phyloP scores from a whole-genome alignment of 305 asterid species.

The Solanum aculeatissimum region DNA sequence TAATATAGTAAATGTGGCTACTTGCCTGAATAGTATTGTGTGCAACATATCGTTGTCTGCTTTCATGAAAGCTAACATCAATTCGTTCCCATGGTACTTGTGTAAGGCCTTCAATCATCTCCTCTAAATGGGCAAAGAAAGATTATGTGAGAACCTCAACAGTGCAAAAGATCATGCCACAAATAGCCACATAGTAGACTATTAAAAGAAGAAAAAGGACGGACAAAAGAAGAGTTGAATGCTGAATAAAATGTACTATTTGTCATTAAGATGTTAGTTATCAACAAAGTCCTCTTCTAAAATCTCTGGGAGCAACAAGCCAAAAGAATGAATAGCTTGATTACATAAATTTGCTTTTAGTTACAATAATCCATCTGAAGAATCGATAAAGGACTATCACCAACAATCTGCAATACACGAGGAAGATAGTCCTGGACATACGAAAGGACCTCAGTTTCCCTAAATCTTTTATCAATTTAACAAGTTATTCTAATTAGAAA shows the following conservation, averaged over 20 bases:
- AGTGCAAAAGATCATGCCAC: neutral
- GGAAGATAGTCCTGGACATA: neutral
- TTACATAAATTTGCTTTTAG: neutral
- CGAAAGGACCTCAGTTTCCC: neutral
- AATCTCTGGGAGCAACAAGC: neutral
- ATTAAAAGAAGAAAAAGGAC: neutral
- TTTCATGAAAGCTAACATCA: conserved; percentile 87
- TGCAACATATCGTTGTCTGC: conserved; percentile 79
- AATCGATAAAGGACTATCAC: neutral
- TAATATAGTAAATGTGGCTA: neutral
- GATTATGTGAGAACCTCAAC: conserved; percentile 5
- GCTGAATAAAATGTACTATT: neutral
- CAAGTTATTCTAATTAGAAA: neutral
- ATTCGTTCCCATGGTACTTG: conserved; percentile 87
- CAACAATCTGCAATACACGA: neutral
- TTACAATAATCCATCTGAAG: neutral
- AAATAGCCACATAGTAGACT: neutral
- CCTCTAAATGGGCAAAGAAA: conserved; percentile 38
- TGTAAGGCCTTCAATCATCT: conserved; percentile 80
- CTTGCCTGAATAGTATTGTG: conserved; percentile 77
- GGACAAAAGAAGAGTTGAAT: neutral
- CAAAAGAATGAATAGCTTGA: neutral
- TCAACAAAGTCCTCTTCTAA: neutral
- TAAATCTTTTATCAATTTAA: neutral
- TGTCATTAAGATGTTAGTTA: neutral